Conservation (phyloP, 129 eudicot species). For the Flaveria brownii region DNA sequence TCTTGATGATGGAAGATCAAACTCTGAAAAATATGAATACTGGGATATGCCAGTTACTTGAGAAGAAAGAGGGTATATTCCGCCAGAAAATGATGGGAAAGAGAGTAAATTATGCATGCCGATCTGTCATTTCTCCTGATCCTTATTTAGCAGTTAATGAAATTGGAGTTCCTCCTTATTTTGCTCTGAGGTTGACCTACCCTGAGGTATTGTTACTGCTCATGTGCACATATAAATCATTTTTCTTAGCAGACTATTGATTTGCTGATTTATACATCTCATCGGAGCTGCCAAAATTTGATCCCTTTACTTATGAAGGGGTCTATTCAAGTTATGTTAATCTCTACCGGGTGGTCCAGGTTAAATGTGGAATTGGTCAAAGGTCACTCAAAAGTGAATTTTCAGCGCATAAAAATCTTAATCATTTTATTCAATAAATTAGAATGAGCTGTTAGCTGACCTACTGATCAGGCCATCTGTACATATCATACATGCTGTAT, state of each 20-base stretch:
- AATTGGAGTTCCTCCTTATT: conserved; percentile 94
- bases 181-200: conserved; percentile 87
- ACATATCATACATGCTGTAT: conserved; percentile 8
- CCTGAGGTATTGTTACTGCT: conserved; percentile 68
- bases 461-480: not conserved
- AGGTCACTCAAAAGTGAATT: not conserved
- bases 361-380: not conserved
- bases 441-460: not conserved
- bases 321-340: not conserved
- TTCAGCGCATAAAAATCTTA: not conserved
- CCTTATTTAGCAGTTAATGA: conserved; percentile 96
- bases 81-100: conserved; percentile 99
- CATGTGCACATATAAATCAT: not conserved
- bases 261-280: not conserved
- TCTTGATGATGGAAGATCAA: conserved; percentile 46
- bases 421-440: not conserved
- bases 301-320: not conserved
- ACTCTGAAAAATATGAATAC: conserved; percentile 48
- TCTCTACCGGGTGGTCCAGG: not conserved
- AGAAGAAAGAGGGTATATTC: conserved; percentile 95
- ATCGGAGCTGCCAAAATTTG: not conserved
- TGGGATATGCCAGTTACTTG: conserved; percentile 90
- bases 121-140: conserved; percentile 97
- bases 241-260: not conserved
- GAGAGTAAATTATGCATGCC: conserved; percentile 90